Base-by-base conservation (phyloP, 441 rosid genomes). In the Corymbia calophylla region DNA sequence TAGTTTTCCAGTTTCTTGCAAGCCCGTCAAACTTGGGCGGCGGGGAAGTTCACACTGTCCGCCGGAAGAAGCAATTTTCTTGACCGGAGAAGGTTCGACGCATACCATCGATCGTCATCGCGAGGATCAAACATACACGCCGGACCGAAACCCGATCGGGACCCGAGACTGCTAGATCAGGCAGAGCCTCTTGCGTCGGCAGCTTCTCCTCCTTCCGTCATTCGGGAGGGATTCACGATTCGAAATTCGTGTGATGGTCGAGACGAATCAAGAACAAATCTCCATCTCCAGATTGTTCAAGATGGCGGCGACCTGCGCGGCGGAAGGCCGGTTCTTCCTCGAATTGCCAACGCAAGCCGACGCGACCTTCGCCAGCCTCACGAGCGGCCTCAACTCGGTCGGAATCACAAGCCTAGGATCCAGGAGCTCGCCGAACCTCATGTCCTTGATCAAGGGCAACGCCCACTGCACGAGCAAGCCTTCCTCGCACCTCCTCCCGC, bases 391-490 rank as follows among this genome's bases (percentile, higher is more conserved):
- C 47, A 90, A 32, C 62, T 96, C 95, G 48, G 89, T 90, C n/a
- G 96, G 94, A 85, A 93, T 89, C 31, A 86, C 93, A 1, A 96
- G 90, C 53, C 97, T 94, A 2, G 94, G 94, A 89, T 97, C 99
- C 62, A 97, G 90, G 88, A 96, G 66, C 89, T 96, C 99, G 62
- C 90, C 87, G 19, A 96, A 90, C 87, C 91, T 94, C 93, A 87
- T 88, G 29, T 92, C 95, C 91, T 95, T 96, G 54, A 97, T 95
- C 95, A 97, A 91, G 5, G 97, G 97, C 87, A 94, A 87, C 87
- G 97, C 97, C 99, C 99, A 96, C 68, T 93, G 94, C 64, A 93
- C 96, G 80, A 97, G 94, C 91, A 89, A 64, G 21, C 98, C 97
- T 70, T 93, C 92, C 56, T 95, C 97, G 56, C 93, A 90, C 91